Conservation (phyloP, 192 early-diverging fungal species). For the Coemansia sp. region DNA sequence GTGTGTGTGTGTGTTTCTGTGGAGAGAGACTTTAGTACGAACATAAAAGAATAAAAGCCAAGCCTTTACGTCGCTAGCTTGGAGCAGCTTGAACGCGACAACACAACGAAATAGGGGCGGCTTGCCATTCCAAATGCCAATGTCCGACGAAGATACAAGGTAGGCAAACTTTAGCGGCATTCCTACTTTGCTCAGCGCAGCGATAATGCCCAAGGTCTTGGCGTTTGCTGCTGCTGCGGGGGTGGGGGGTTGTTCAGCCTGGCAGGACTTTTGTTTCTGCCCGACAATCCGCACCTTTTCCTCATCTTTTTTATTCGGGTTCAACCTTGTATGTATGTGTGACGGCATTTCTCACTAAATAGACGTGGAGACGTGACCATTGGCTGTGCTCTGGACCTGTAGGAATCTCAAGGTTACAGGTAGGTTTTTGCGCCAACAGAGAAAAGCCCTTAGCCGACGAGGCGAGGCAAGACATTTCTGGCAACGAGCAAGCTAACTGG, state of each 20-base stretch:
- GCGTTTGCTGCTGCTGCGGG: not conserved
- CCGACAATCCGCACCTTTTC: constrained; percentile 1
- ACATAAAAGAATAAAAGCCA: not conserved
- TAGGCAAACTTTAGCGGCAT: constrained; percentile 3
- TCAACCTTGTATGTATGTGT: not conserved
- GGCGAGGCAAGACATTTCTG: too few relatives aligned
- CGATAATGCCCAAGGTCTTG: not conserved
- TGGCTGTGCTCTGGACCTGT: constrained; percentile 6
- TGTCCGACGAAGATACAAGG: constrained; percentile 32
- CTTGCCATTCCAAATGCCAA: constrained; percentile 7
- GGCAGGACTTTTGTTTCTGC: not conserved
- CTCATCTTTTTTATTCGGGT: not conserved
- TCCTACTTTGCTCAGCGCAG: not conserved
- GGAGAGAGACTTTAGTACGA: too few relatives aligned
- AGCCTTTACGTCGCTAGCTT: not conserved
- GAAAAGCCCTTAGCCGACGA: not conserved
- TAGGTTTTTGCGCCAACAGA: constrained; percentile 8
- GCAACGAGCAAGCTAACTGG: not conserved
- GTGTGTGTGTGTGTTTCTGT: not conserved
- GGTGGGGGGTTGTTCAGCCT: not conserved
- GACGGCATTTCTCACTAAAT: not conserved
- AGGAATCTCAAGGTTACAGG: constrained; percentile 48
- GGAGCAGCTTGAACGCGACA: not conserved
- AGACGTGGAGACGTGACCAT: not conserved
- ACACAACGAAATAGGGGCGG: not conserved